Evolutionary conservation across 768 basidiomycete species (phyloP).

Genomic region (Agrocybe chaxingu): DNA sequence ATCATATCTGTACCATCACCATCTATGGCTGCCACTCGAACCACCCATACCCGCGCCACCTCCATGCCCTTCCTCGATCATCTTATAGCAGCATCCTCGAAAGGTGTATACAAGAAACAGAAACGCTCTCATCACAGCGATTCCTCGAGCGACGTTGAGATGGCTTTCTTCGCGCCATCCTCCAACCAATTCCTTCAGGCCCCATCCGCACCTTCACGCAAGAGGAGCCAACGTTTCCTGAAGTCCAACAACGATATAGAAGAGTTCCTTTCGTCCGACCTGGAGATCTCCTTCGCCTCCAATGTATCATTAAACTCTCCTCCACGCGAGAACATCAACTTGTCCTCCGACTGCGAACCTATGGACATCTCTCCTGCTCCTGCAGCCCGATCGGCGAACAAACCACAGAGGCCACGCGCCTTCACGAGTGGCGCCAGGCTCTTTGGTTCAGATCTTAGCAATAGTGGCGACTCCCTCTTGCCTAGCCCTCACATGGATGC

Average conservation of each 20-base stretch:
- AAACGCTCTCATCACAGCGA: slow-evolving; percentile 33
- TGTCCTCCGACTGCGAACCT: slow-evolving; percentile 52
- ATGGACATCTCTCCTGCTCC: slow-evolving; percentile 85
- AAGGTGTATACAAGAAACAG: slow-evolving; percentile 41
- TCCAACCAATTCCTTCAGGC: slow-evolving; percentile 40
- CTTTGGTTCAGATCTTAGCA: slow-evolving; percentile 76
- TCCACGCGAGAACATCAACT: slow-evolving; percentile 40
- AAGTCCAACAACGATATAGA: slow-evolving; percentile 51
- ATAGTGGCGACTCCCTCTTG: slow-evolving; percentile 31
- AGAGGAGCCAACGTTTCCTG: slow-evolving; percentile 42
- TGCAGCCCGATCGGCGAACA: slow-evolving; percentile 21
- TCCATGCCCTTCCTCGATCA: slow-evolving; percentile 37
- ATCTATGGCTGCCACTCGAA: slow-evolving; percentile 16
- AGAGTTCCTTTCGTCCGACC: slow-evolving; percentile 69
- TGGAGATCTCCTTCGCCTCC: slow-evolving; percentile 81
- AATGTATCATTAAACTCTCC: slow-evolving; percentile 80
- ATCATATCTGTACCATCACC: slow-evolving; percentile 11
- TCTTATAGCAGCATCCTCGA: slow-evolving; percentile 28
- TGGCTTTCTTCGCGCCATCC: slow-evolving; percentile 54
- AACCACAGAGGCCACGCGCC: slow-evolving; percentile 49
- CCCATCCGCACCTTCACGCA: slow-evolving; percentile 44
- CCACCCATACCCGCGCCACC: slow-evolving; percentile 14
- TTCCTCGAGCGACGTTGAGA: slow-evolving; percentile 44
- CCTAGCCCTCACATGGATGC: slow-evolving; percentile 27
- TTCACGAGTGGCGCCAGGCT: slow-evolving; percentile 63